These are phyloP conservation scores for Geum urbanum DNA, from an alignment of 306 rosid genomes.

Conservation along the genomic window DNA sequence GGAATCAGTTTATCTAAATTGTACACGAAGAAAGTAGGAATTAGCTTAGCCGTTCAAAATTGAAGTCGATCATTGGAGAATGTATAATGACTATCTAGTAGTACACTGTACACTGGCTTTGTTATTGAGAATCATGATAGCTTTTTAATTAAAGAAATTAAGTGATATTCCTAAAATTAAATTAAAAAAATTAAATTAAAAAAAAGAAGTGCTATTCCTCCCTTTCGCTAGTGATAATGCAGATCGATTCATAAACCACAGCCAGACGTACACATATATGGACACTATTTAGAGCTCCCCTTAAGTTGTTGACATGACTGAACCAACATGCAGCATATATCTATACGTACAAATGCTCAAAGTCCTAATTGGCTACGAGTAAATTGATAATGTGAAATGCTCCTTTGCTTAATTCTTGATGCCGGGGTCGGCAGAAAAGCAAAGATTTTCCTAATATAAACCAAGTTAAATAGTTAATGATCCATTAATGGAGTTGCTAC, in stretches of 20 bases:
- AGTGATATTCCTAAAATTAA: conserved; percentile 2
- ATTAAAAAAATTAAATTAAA: no score
- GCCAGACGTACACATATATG: conserved; percentile 1
- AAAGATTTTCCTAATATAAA: conserved; percentile 19
- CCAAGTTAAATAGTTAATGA: conserved; percentile 1
- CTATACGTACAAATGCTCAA: not conserved
- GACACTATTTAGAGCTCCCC: conserved; percentile 1
- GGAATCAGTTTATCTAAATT: no score
- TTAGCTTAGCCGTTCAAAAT: not conserved
- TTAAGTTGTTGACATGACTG: conserved; percentile 17
- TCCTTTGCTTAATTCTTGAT: conserved; percentile 22
- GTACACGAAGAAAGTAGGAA: not conserved
- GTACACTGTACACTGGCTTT: not conserved
- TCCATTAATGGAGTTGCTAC: conserved; percentile 11
- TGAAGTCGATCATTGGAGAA: not conserved
- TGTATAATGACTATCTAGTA: not conserved
- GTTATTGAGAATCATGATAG: not conserved
- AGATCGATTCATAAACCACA: conserved; percentile 8
- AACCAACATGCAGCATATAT: not conserved
- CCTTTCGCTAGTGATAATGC: conserved; percentile 7
- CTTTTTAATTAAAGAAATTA: not conserved
- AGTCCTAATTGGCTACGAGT: not conserved
- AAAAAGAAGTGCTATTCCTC: conserved; percentile 1
- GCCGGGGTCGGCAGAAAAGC: conserved; percentile 27
- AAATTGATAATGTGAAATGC: not conserved